Evolutionary conservation across 1,284 basidiomycete species (phyloP).

Genomic region (Pseudozyma sp.): DNA sequence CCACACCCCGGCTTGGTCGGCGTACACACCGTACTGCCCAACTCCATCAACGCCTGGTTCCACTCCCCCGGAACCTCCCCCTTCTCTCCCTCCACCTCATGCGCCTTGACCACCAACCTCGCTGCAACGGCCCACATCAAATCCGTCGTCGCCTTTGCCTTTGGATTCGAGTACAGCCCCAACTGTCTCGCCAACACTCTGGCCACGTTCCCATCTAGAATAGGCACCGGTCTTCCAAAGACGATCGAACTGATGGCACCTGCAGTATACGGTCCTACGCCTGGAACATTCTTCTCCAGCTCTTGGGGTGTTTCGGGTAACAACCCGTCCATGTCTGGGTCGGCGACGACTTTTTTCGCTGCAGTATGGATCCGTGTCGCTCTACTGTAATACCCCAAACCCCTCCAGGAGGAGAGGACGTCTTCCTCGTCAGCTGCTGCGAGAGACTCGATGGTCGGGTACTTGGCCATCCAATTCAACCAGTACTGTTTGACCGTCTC

Average conservation of each 20-base stretch:
- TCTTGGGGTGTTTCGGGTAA: conserved; percentile 83
- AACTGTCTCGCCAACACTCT: conserved; percentile 62
- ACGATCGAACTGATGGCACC: conserved; percentile 68
- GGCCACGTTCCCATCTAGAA: conserved; percentile 65
- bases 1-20: conserved; percentile 55
- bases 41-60: conserved; percentile 68
- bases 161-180: conserved; percentile 58
- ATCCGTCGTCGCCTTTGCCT: conserved; percentile 58
- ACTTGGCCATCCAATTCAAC: conserved; percentile 62
- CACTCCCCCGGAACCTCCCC: conserved; percentile 57
- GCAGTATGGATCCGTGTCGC: conserved; percentile 65
- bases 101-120: conserved; percentile 49
- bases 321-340: conserved; percentile 73
- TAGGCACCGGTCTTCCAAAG: conserved; percentile 60
- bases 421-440: conserved; percentile 74
- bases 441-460: conserved; percentile 73
- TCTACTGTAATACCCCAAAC: conserved; percentile 66
- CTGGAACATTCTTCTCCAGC: conserved; percentile 86
- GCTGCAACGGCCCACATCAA: conserved; percentile 60
- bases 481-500: conserved; percentile 63
- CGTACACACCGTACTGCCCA: conserved; percentile 53
- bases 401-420: conserved; percentile 64
- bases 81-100: conserved; percentile 5
- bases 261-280: conserved; percentile 88
- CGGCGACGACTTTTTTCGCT: conserved; percentile 56